Evolutionary conservation across 805 yeast species (phyloP).

Genomic region (Candida incommunis): DNA sequence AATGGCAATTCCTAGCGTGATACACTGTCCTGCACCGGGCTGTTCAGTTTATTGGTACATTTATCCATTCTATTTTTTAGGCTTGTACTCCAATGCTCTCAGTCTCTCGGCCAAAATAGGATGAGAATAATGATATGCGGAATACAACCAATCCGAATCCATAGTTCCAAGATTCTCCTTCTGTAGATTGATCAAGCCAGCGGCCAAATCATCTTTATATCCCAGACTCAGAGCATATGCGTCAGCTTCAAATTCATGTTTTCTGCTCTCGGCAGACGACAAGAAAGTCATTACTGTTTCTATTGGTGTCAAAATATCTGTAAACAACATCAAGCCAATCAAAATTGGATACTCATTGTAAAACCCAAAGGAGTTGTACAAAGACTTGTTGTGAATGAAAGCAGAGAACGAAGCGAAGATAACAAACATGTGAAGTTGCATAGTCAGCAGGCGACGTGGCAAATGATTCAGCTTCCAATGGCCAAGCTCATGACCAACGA

Average conservation of each 20-base stretch:
- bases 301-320: constrained; percentile 65
- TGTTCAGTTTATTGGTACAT: too few relatives aligned
- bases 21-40: too few relatives aligned
- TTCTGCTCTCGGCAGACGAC: constrained; percentile 62
- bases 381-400: constrained; percentile 64
- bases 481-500: constrained; percentile 96
- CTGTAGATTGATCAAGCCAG: constrained; percentile 60
- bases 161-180: constrained; percentile 73
- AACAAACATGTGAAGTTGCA: constrained; percentile 49
- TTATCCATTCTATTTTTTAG: background rate
- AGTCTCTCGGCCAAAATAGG: constrained; percentile 88
- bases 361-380: constrained; percentile 73
- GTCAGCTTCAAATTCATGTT: constrained; percentile 90
- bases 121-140: constrained; percentile 80
- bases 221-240: constrained; percentile 68
- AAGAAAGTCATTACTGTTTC: constrained; percentile 54
- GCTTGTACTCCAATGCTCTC: constrained; percentile 37
- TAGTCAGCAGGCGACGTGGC: constrained; percentile 52
- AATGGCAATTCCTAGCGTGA: too few relatives aligned
- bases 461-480: constrained; percentile 93
- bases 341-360: constrained; percentile 49
- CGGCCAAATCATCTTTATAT: constrained; percentile 49
- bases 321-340: constrained; percentile 69
- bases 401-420: constrained; percentile 65
- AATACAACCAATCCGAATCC: constrained; percentile 80